These are phyloP conservation scores for Benincasa hispida DNA, from an alignment of 306 rosid genomes.

Conservation along the genomic window DNA sequence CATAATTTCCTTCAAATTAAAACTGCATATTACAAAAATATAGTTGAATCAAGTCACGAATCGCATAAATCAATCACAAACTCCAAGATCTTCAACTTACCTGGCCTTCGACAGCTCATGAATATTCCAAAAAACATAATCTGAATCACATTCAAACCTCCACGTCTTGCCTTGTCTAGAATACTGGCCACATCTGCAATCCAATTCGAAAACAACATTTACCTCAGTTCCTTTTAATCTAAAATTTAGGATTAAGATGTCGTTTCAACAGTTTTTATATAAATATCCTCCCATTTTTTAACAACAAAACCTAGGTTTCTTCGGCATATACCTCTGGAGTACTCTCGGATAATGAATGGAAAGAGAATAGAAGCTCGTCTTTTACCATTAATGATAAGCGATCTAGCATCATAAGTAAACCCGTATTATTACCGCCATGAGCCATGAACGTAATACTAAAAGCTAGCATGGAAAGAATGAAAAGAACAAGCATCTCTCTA, in stretches of 20 bases:
- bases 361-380: conserved; percentile 53
- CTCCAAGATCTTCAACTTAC: conserved; percentile 17
- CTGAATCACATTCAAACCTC: conserved; percentile 76
- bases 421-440: not conserved
- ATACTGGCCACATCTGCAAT: conserved; percentile 75
- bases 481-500: not conserved
- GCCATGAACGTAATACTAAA: not conserved
- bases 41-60: not conserved
- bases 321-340: conserved; percentile 29
- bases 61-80: not conserved
- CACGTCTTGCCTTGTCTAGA: conserved; percentile 46
- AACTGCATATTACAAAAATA: conserved; percentile 14
- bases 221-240: no score
- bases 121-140: conserved; percentile 84
- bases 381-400: conserved; percentile 48
- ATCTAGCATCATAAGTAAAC: conserved; percentile 52
- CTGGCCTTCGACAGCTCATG: conserved; percentile 66
- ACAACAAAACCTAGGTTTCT: no score
- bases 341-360: conserved; percentile 83
- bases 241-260: no score
- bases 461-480: not conserved
- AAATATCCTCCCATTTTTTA: no score
- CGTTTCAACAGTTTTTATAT: no score
- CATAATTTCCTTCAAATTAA: conserved; percentile 49
- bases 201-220: not conserved